Evolutionary conservation across 192 early-diverging fungal genomes (phyloP).

Genomic region (Entomortierella chlamydospora): DNA sequence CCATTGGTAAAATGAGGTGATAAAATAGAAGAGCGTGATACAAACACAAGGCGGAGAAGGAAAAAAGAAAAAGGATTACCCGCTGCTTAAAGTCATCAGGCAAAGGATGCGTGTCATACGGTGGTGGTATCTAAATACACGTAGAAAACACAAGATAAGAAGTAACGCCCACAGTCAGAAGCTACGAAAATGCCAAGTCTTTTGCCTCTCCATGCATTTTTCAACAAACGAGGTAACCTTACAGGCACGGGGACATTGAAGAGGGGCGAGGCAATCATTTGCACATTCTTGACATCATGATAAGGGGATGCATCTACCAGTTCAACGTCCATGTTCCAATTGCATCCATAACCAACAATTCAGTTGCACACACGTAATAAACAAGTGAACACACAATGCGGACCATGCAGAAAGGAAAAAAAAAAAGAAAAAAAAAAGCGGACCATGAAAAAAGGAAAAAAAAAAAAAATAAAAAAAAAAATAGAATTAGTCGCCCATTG

Average conservation of each 20-base stretch:
- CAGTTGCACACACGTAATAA: background rate
- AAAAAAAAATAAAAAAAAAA: background rate
- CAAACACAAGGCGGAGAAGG: background rate
- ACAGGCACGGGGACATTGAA: constrained; percentile 39
- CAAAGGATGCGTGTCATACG: constrained; percentile 37
- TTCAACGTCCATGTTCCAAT: no score
- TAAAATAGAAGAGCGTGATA: background rate
- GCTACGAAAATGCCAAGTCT: background rate
- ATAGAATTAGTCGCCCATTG: background rate
- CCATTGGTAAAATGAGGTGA: background rate
- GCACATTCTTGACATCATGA: constrained; percentile 50
- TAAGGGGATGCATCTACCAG: constrained; percentile 44
- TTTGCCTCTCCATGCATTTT: background rate
- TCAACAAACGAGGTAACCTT: constrained; percentile 6
- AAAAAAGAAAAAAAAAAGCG: background rate
- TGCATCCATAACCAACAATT: no score
- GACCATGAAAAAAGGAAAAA: background rate
- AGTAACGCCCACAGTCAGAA: no score
- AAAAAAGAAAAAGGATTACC: constrained; percentile 7
- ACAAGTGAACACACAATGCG: background rate
- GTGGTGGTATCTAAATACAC: constrained; percentile 40
- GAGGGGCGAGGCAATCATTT: constrained; percentile 48
- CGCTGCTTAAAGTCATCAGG: constrained; percentile 33
- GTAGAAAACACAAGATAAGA: no score
- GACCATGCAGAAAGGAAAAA: background rate